Conservation (phyloP, 805 yeast species). For the Candida succiphila region DNA sequence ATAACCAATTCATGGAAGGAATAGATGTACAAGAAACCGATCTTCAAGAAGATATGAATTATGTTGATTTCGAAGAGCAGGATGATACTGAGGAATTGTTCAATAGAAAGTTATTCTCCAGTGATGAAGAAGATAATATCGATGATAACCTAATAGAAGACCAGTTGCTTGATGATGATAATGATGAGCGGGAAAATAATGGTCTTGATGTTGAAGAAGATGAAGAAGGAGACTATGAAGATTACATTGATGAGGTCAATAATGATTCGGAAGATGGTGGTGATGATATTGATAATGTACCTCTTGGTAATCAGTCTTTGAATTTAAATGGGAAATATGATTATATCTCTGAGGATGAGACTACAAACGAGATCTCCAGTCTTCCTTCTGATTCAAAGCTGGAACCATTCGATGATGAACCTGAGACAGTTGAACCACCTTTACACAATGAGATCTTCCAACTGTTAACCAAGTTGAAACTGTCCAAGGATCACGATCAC, state of each 20-base stretch:
- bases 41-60: constrained; percentile 22
- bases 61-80: constrained; percentile 18
- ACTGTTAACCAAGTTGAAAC: constrained; percentile 2
- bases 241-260: constrained; percentile 31
- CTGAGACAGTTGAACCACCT: background rate
- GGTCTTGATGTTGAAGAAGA: constrained; percentile 5
- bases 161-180: constrained; percentile 1
- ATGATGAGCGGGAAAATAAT: constrained; percentile 3
- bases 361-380: constrained; percentile 6
- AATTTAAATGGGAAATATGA: constrained; percentile 4
- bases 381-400: constrained; percentile 2
- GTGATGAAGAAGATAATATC: constrained; percentile 15
- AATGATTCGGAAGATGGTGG: constrained; percentile 1
- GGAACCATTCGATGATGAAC: constrained; percentile 2
- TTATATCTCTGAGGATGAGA: constrained; percentile 10
- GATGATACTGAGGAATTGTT: constrained; percentile 30
- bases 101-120: constrained; percentile 25
- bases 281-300: background rate
- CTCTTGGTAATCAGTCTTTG: constrained; percentile 1
- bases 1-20: constrained; percentile 17
- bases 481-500: background rate
- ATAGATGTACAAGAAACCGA: constrained; percentile 13
- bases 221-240: constrained; percentile 2
- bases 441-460: constrained; percentile 5
- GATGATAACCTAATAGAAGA: constrained; percentile 39